phyloP scores from a whole-genome alignment of 441 rosid genomes.

The Erysimum cheiri region DNA sequence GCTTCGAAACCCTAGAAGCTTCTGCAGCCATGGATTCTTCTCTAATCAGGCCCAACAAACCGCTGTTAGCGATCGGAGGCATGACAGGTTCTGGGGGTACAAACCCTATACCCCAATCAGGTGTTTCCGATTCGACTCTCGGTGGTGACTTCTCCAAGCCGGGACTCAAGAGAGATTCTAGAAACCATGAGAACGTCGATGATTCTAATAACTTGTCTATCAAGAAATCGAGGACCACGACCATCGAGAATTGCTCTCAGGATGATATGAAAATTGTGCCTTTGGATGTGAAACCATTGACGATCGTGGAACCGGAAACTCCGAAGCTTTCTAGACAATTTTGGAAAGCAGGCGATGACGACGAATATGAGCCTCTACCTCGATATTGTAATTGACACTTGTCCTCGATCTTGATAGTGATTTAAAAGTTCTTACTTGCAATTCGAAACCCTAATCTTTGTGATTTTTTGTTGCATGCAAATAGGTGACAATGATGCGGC shows the following conservation, averaged over 20 bases:
- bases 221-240: conserved; percentile 41
- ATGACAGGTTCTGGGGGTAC: not conserved
- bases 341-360: conserved; percentile 64
- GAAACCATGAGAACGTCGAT: conserved; percentile 1
- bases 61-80: conserved; percentile 8
- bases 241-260: not conserved
- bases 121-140: not conserved
- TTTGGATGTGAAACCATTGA: conserved; percentile 26
- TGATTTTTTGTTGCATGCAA: conserved; percentile 3
- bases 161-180: conserved; percentile 29
- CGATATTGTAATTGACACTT: conserved; percentile 28
- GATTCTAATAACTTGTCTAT: conserved; percentile 19
- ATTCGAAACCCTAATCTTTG: conserved; percentile 40
- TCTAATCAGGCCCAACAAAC: not conserved
- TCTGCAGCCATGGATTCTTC: conserved; percentile 19
- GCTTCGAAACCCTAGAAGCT: conserved; percentile 19
- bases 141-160: conserved; percentile 5
- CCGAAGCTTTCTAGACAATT: conserved; percentile 54
- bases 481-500: conserved; percentile 58
- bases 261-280: not conserved
- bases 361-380: conserved; percentile 32
- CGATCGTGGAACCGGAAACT: conserved; percentile 1
- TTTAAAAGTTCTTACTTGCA: not conserved
- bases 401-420: not conserved
- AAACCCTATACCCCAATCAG: conserved; percentile 31